Evolutionary conservation across 169 alveolate species (phyloP).

Genomic region (Plasmodium gallinaceum): DNA sequence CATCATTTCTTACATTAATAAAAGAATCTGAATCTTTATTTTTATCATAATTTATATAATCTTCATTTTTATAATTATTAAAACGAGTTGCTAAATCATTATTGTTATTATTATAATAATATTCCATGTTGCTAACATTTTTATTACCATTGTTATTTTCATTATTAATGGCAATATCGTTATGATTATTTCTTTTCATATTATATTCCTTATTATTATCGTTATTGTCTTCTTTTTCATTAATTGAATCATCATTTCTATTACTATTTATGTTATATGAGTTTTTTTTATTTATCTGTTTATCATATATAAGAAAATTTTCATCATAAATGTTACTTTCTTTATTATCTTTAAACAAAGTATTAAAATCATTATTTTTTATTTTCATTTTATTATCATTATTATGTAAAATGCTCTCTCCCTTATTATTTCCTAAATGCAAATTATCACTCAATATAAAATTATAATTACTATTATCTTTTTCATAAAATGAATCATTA

Average conservation of each 20-base stretch:
- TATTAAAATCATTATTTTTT: too few species aligned
- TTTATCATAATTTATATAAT: neutral
- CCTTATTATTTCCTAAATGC: too few species aligned
- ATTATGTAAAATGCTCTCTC: too few species aligned
- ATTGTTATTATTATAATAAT: neutral
- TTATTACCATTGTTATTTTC: neutral
- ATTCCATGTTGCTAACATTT: neutral
- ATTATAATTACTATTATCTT: too few species aligned
- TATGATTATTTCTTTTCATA: neutral
- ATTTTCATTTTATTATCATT: too few species aligned
- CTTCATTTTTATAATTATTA: slow-evolving; percentile 4
- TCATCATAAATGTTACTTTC: slow-evolving; percentile 6
- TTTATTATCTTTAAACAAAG: neutral
- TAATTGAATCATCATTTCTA: neutral
- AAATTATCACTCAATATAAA: too few species aligned
- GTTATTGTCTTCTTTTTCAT: neutral
- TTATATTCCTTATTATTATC: neutral
- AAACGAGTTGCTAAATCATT: neutral
- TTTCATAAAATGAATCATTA: too few species aligned
- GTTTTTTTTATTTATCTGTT: neutral
- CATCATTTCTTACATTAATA: neutral
- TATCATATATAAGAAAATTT: neutral
- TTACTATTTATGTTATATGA: neutral
- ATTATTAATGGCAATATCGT: neutral
- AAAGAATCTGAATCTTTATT: neutral